Conservation (phyloP, 345 rosid genomes). For the Boechera stricta region DNA sequence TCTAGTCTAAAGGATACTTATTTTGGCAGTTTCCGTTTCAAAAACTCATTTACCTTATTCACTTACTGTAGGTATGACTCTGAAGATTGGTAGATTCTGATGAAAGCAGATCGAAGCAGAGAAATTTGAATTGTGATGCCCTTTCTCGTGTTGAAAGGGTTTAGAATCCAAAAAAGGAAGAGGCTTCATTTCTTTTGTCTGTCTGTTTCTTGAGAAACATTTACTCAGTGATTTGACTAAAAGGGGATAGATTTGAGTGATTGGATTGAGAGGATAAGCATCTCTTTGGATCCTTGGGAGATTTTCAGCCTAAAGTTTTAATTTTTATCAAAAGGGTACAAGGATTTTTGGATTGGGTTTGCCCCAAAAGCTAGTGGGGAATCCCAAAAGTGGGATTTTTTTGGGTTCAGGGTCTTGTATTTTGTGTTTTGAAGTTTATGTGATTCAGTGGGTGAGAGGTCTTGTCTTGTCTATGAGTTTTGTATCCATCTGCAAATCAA, state of each 20-base stretch:
- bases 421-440: constrained; percentile 39
- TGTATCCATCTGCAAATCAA: constrained; percentile 47
- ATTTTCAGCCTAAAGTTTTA: constrained; percentile 13
- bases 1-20: constrained; percentile 10
- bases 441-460: constrained; percentile 53
- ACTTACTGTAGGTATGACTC: constrained; percentile 43
- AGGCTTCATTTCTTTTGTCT: constrained; percentile 16
- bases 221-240: constrained; percentile 49
- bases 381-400: constrained; percentile 29
- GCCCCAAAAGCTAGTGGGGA: constrained; percentile 32
- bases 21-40: constrained; percentile 21
- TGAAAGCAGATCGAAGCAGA: constrained; percentile 23
- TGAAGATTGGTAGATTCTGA: constrained; percentile 40
- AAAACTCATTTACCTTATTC: background rate
- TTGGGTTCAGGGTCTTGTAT: constrained; percentile 25
- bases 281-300: constrained; percentile 31
- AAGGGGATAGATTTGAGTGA: constrained; percentile 34
- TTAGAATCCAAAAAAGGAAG: constrained; percentile 40
- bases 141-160: constrained; percentile 18
- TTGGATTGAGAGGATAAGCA: constrained; percentile 18
- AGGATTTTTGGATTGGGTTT: constrained; percentile 38
- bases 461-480: constrained; percentile 51
- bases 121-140: constrained; percentile 30
- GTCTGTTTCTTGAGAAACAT: constrained; percentile 46
- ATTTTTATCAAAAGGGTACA: constrained; percentile 42